These are phyloP conservation scores for Penicillium maclennaniae DNA, from an alignment of 495 filamentous ascomycete genomes.

Conservation along the genomic window DNA sequence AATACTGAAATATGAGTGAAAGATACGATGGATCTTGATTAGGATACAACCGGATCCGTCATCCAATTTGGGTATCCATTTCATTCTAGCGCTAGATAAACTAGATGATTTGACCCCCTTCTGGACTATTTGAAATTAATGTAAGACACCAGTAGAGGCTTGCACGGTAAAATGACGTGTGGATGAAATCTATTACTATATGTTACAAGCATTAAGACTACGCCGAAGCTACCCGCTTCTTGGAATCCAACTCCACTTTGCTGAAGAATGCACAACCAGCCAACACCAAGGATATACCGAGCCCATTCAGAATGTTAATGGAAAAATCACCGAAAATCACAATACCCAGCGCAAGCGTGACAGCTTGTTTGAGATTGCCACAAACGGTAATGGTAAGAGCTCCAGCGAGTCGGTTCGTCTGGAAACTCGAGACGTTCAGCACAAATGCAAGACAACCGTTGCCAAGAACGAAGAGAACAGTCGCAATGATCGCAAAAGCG, in stretches of 20 bases:
- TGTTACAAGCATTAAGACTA: background rate
- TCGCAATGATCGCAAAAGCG: conserved; percentile 1
- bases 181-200: background rate
- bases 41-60: no score
- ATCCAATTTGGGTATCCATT: no score
- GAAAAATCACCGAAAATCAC: conserved; percentile 15
- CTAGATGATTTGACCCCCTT: no score
- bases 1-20: no score
- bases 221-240: conserved; percentile 1
- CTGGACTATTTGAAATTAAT: no score
- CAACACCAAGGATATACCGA: conserved; percentile 13
- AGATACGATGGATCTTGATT: no score
- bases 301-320: conserved; percentile 11
- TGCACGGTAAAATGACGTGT: background rate
- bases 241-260: conserved; percentile 17
- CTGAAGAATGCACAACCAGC: conserved; percentile 16
- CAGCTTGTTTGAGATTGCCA: conserved; percentile 17
- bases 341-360: conserved; percentile 14
- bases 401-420: conserved; percentile 17
- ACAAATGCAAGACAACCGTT: conserved; percentile 15
- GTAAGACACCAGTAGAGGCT: no score
- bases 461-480: conserved; percentile 9
- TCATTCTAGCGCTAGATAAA: no score
- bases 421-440: conserved; percentile 15
- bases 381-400: conserved; percentile 16